phyloP scores from a whole-genome alignment of 140 eudicot genomes.

The Senecio squalidus region DNA sequence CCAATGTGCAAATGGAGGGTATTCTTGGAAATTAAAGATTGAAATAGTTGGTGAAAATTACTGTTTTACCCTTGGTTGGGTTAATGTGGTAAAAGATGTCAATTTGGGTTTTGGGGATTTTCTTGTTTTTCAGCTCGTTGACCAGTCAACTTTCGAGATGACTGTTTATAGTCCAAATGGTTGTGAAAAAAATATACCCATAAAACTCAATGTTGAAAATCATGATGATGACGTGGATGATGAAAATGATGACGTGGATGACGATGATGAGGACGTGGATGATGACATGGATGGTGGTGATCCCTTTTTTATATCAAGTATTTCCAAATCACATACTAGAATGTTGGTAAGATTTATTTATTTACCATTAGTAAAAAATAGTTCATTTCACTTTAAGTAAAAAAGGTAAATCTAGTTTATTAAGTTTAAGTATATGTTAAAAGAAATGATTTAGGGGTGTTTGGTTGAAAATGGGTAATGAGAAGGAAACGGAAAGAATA shows the following conservation, averaged over 20 bases:
- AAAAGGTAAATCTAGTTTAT: too few relatives aligned
- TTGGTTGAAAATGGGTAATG: too few relatives aligned
- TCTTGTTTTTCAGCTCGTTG: conserved; percentile 19
- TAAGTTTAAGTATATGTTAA: too few relatives aligned
- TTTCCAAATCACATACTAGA: too few relatives aligned
- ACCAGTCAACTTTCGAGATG: conserved; percentile 16
- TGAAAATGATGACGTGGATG: background rate
- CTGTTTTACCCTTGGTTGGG: conserved; percentile 23
- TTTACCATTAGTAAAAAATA: too few relatives aligned
- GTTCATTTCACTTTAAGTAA: too few relatives aligned
- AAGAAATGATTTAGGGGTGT: too few relatives aligned
- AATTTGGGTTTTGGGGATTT: conserved; percentile 21
- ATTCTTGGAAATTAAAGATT: conserved; percentile 15
- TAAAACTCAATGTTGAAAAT: background rate
- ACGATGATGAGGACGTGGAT: too few relatives aligned
- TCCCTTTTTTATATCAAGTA: too few relatives aligned
- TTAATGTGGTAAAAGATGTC: conserved; percentile 16
- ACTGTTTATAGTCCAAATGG: conserved; percentile 17
- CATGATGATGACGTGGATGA: background rate
- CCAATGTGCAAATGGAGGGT: conserved; percentile 15
- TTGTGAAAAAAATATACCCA: conserved; percentile 11
- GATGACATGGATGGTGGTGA: too few relatives aligned
- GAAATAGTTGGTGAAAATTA: conserved; percentile 1
- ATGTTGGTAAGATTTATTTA: too few relatives aligned
- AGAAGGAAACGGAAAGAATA: too few relatives aligned